Conservation (phyloP, 2,329 filamentous ascomycete species). For the Pyrenophora graminea region DNA sequence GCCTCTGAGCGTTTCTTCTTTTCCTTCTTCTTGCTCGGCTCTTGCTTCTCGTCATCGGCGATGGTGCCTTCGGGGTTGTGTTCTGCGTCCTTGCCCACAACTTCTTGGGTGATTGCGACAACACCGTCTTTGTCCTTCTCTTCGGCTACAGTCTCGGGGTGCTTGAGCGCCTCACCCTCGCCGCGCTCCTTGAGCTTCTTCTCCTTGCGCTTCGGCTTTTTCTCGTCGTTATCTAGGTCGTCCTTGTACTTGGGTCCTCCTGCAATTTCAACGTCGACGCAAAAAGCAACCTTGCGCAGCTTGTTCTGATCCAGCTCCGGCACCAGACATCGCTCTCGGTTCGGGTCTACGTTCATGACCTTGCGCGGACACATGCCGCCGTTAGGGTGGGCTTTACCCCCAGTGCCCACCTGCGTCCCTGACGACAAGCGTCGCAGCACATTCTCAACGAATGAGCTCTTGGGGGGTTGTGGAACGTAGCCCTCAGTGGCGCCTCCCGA, state of each 20-base stretch:
- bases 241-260: slow-evolving; percentile 75
- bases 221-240: slow-evolving; percentile 59
- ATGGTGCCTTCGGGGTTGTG: slow-evolving; percentile 48
- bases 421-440: slow-evolving; percentile 83
- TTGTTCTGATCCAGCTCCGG: slow-evolving; percentile 79
- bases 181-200: slow-evolving; percentile 67
- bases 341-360: slow-evolving; percentile 81
- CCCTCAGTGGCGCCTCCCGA: slow-evolving; percentile 53
- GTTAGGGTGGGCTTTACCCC: slow-evolving; percentile 58
- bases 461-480: slow-evolving; percentile 76
- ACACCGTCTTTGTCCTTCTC: slow-evolving; percentile 60
- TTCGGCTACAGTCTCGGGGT: slow-evolving; percentile 59
- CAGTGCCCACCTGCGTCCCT: slow-evolving; percentile 47
- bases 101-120: slow-evolving; percentile 39
- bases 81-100: slow-evolving; percentile 49
- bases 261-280: slow-evolving; percentile 95
- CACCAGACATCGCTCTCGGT: slow-evolving; percentile 78
- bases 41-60: slow-evolving; percentile 41
- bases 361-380: slow-evolving; percentile 78
- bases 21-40: slow-evolving; percentile 75
- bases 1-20: slow-evolving; percentile 96
- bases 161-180: slow-evolving; percentile 75
- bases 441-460: slow-evolving; percentile 75
- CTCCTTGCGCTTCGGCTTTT: slow-evolving; percentile 58
- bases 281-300: slow-evolving; percentile 87